Evolutionary conservation across 1,139 yeast genomes (phyloP), one percentile per base, ranked within the genome.

Genomic region (Pichia sp.): DNA sequence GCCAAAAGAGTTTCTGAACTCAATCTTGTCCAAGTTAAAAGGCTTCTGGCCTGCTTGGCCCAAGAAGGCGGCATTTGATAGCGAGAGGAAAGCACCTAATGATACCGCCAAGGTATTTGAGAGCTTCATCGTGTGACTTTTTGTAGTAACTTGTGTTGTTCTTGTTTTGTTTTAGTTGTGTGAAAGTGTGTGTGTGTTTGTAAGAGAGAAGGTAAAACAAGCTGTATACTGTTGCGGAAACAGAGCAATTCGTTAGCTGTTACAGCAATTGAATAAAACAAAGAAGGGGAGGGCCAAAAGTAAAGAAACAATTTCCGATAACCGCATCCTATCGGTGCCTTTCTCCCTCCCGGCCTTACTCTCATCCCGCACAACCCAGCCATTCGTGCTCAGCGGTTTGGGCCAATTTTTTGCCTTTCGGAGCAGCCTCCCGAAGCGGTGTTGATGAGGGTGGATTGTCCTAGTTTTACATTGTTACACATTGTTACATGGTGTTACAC

Each of bases 71-170:
- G 56, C 59, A 34, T 54, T 48, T 9, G 58, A 17, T 5, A 45
- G 24, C 14, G 57, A 31, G 12, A 59, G 12, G 8, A 49, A n/a
- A 8, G 56, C 48, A 50, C 56, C 36, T 17, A 56, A 5, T 10
- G 55, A 47, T 8, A 56, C 38, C 42, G 58, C 56, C 31, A 57
- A 46, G 9, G 51, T 54, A 17, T 20, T 29, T 4, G 58, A 38
- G 8, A 59, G 48, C 38, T 49, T 59, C 61, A 59, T 59, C 17
- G 4, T 46, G 27, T 46, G 38, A 30, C 34, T 17, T 29, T 45
- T 45, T 45, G 4, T 24, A 24, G 40, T 8, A 36, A 36, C 40
- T 36, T 20, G 24, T 20, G 24, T 20, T 20, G 24, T 20, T 20
- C 24, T 20, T 20, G 24, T 20, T 20, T 20, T 20, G 24, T 20